These are phyloP conservation scores for Ananas comosus DNA, from an alignment of 176 grass and related monocot species.

Conservation along the genomic window DNA sequence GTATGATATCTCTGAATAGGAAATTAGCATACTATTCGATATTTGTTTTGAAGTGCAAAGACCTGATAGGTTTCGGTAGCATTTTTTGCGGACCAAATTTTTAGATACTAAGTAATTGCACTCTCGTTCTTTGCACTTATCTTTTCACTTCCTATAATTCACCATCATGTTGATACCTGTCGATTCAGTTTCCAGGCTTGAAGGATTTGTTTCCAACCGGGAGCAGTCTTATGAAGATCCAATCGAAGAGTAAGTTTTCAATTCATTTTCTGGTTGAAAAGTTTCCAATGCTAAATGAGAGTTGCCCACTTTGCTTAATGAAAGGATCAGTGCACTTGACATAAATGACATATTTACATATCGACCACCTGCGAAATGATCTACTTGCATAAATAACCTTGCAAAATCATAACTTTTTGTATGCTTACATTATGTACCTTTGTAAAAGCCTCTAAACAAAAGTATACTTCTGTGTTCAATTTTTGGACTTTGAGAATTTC, in stretches of 20 bases:
- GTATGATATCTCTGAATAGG: no score
- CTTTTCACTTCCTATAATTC: not conserved
- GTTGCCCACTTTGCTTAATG: not conserved
- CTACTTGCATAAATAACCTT: no score
- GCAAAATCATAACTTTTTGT: not conserved
- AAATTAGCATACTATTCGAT: no score
- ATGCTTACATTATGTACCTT: not conserved
- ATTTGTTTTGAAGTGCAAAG: no score
- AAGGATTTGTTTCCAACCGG: slow-evolving; percentile 96
- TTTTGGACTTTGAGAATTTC: slow-evolving; percentile 17
- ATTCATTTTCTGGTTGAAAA: slow-evolving; percentile 6
- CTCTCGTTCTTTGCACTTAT: not conserved
- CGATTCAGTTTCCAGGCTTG: slow-evolving; percentile 91
- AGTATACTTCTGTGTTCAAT: slow-evolving; percentile 4
- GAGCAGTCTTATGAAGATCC: slow-evolving; percentile 97
- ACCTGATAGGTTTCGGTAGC: no score
- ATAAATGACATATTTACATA: no score
- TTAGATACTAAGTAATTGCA: no score
- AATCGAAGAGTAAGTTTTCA: slow-evolving; percentile 86
- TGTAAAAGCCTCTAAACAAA: not conserved
- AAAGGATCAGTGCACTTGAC: not conserved
- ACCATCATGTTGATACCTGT: not conserved
- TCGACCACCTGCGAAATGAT: no score
- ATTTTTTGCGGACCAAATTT: no score
- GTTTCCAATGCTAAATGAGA: slow-evolving; percentile 8